Conservation (phyloP, 2,329 filamentous ascomycete species). For the Colletotrichum sp. region DNA sequence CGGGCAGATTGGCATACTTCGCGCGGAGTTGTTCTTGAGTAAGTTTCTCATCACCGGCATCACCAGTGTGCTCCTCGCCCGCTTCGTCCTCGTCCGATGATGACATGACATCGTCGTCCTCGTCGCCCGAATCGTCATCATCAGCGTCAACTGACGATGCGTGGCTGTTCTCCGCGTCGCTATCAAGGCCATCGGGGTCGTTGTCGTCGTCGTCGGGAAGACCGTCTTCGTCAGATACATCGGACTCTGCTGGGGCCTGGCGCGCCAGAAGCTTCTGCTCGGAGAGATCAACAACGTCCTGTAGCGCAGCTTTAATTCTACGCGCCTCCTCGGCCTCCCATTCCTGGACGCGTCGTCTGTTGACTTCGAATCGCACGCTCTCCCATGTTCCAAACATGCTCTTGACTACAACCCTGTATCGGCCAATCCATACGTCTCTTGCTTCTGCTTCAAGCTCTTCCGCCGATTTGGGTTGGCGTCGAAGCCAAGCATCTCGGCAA, state of each 20-base stretch:
- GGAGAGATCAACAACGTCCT: slow-evolving; percentile 74
- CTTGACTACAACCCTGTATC: slow-evolving; percentile 75
- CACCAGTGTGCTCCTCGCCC: slow-evolving; percentile 41
- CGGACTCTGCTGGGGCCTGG: slow-evolving; percentile 58
- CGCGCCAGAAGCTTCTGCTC: slow-evolving; percentile 71
- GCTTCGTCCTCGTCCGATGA: slow-evolving; percentile 68
- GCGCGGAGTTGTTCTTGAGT: slow-evolving; percentile 71
- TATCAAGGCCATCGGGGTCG: slow-evolving; percentile 38
- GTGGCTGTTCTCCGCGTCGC: slow-evolving; percentile 40
- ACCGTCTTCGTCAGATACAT: slow-evolving; percentile 50
- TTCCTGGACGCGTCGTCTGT: slow-evolving; percentile 61
- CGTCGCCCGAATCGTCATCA: slow-evolving; percentile 43
- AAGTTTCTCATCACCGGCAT: slow-evolving; percentile 65
- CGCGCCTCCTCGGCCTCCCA: slow-evolving; percentile 71
- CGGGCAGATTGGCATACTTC: slow-evolving; percentile 72
- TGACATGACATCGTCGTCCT: slow-evolving; percentile 57
- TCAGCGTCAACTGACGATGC: slow-evolving; percentile 42
- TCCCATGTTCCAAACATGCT: slow-evolving; percentile 65
- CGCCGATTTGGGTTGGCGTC: slow-evolving; percentile 73
- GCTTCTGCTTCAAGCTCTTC: slow-evolving; percentile 86
- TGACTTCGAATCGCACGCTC: slow-evolving; percentile 66
- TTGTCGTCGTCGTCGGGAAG: slow-evolving; percentile 43
- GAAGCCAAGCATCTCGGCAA: slow-evolving; percentile 76
- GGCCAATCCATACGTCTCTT: slow-evolving; percentile 66
- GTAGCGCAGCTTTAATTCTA: slow-evolving; percentile 71